Conservation (phyloP, 2,329 filamentous ascomycete species). For the Colletotrichum horii region DNA sequence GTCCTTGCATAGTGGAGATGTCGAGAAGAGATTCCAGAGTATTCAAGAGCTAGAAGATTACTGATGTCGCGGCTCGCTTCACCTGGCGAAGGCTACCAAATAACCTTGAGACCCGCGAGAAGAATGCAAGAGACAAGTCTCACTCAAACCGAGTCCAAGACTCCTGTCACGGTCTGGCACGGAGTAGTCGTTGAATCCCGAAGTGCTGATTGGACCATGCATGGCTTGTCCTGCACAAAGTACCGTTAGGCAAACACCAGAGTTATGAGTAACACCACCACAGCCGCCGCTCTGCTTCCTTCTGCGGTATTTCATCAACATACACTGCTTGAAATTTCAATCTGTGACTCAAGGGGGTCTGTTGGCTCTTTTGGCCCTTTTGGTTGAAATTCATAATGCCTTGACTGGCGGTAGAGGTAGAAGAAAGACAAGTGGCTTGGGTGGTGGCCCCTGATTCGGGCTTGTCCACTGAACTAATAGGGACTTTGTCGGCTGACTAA, state of each 20-base stretch:
- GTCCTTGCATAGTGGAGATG: rapidly evolving
- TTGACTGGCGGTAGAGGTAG: too few species aligned
- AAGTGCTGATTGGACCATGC: background rate
- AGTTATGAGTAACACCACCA: background rate
- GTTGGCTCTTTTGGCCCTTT: too few species aligned
- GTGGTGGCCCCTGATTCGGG: background rate
- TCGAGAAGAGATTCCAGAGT: rapidly evolving
- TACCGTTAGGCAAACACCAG: background rate
- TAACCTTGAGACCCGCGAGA: background rate
- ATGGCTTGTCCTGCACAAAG: too few species aligned
- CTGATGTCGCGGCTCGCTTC: background rate
- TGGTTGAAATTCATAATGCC: too few species aligned
- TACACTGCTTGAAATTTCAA: background rate
- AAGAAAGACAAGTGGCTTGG: background rate
- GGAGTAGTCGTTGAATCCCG: background rate
- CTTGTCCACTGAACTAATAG: background rate
- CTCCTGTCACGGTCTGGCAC: background rate
- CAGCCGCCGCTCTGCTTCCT: background rate
- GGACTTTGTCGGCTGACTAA: background rate
- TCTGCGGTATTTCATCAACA: rapidly evolving
- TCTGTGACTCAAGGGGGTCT: too few species aligned
- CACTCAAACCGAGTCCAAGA: rapidly evolving
- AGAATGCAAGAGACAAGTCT: background rate
- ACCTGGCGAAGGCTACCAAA: background rate
- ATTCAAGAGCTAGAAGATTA: background rate